Percentiles rank a stretch among this genome's conserved stretches.
phyloP scores from a whole-genome alignment of 129 eudicot genomes.

The Flaveria linearis region DNA sequence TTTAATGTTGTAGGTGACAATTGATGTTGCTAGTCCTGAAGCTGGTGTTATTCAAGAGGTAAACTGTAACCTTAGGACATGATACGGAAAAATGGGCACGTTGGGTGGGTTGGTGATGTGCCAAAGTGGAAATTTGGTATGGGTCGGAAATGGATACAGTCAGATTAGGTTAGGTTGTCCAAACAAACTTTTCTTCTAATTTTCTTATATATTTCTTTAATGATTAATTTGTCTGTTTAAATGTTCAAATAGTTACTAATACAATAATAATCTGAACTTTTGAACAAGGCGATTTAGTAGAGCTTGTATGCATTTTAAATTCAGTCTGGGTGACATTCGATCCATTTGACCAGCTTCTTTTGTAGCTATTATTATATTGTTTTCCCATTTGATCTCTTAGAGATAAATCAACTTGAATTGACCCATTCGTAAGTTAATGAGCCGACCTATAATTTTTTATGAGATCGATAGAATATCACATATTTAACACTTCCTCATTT shows the following conservation, averaged over 20 bases:
- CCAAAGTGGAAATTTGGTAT: background rate
- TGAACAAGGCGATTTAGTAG: background rate
- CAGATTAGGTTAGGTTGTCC: constrained; percentile 6
- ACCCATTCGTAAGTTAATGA: background rate
- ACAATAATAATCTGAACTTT: background rate
- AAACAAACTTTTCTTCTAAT: background rate
- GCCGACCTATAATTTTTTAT: background rate
- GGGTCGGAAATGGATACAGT: background rate
- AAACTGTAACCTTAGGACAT: constrained; percentile 1
- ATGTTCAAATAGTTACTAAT: background rate
- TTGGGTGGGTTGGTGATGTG: constrained; percentile 6
- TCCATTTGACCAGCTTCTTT: background rate
- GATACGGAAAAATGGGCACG: background rate
- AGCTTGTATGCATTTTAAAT: constrained; percentile 3
- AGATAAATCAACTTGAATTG: background rate
- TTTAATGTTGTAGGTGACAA: constrained; percentile 53
- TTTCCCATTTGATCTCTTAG: background rate
- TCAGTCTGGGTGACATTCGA: background rate
- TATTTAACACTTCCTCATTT: background rate
- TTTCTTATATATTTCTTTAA: background rate
- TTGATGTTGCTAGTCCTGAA: constrained; percentile 72
- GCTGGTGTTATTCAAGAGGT: constrained; percentile 63
- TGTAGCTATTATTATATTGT: background rate
- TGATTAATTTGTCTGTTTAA: background rate
- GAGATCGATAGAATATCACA: background rate